phyloP scores from a whole-genome alignment of 805 yeast genomes.

The Clavispora fructus region DNA sequence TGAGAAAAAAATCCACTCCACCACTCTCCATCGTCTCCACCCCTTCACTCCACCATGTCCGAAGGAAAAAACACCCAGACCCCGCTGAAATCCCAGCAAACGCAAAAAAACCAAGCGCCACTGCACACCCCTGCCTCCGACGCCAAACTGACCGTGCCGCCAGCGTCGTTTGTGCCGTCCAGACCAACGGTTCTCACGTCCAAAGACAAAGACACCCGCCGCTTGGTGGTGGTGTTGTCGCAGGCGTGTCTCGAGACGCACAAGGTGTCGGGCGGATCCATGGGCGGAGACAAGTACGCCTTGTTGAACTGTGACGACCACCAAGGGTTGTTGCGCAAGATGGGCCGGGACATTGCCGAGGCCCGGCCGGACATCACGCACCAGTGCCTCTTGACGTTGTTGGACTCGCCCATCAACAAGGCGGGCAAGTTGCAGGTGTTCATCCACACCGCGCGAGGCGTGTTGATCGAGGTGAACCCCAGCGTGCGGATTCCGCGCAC shows the following conservation, averaged over 20 bases:
- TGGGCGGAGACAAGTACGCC: constrained; percentile 85
- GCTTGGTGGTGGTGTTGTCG: constrained; percentile 89
- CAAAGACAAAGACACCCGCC: constrained; percentile 77
- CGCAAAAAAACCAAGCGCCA: no score
- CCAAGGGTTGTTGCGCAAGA: constrained; percentile 88
- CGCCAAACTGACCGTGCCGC: constrained; percentile 5
- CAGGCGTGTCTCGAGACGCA: constrained; percentile 96
- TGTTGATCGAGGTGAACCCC: constrained; percentile 92
- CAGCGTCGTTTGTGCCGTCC: constrained; percentile 78
- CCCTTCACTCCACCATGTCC: not conserved
- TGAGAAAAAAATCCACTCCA: not conserved
- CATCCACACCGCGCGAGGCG: constrained; percentile 93
- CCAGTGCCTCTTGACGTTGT: constrained; percentile 87
- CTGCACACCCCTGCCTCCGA: not conserved
- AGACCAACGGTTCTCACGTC: constrained; percentile 80
- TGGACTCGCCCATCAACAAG: constrained; percentile 97
- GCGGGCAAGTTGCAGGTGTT: constrained; percentile 96
- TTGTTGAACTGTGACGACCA: constrained; percentile 96
- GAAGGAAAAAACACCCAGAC: not conserved
- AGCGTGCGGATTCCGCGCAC: constrained; percentile 97
- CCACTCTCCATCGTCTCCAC: not conserved
- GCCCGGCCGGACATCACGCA: constrained; percentile 99
- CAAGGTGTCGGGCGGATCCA: constrained; percentile 71
- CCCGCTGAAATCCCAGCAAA: not conserved
- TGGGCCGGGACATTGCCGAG: constrained; percentile 96